These are phyloP conservation scores for Phycomyces blakesleeanus DNA, from an alignment of 192 early-diverging fungal genomes.

Conservation along the genomic window DNA sequence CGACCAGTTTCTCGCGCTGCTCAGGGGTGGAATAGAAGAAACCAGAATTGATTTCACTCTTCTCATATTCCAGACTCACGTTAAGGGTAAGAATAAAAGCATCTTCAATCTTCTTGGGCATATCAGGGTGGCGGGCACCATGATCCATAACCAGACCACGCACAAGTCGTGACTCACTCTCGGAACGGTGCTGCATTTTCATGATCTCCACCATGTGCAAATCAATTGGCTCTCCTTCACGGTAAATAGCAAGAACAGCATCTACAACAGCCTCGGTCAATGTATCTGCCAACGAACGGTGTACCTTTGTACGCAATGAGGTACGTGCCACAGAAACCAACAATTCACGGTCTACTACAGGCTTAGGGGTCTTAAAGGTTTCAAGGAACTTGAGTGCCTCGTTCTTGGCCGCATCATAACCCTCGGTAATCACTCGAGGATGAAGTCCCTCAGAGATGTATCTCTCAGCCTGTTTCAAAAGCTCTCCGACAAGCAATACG, in stretches of 20 bases:
- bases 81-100: constrained; percentile 93
- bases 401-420: constrained; percentile 95
- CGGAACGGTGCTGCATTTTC: constrained; percentile 99
- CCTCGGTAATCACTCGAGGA: constrained; percentile 92
- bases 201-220: constrained; percentile 99
- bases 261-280: constrained; percentile 97
- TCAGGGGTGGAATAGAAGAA: constrained; percentile 99
- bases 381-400: constrained; percentile 95
- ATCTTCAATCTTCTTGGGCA: constrained; percentile 92
- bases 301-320: constrained; percentile 93
- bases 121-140: constrained; percentile 98
- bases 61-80: constrained; percentile 98
- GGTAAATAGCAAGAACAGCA: constrained; percentile 84
- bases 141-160: constrained; percentile 97
- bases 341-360: constrained; percentile 81
- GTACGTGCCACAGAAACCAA: constrained; percentile 90
- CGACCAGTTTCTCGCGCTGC: constrained; percentile 97
- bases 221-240: constrained; percentile 85
- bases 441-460: constrained; percentile 96
- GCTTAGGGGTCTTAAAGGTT: constrained; percentile 67
- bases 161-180: constrained; percentile 93
- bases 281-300: constrained; percentile 82
- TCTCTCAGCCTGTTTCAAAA: constrained; percentile 93
- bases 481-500: constrained; percentile 94
- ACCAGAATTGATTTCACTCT: constrained; percentile 97